Percentiles rank a stretch among this genome's conserved stretches.
Evolutionary conservation across 2,329 filamentous ascomycete genomes (phyloP).

Genomic region (Aspergillus spinulosporus): DNA sequence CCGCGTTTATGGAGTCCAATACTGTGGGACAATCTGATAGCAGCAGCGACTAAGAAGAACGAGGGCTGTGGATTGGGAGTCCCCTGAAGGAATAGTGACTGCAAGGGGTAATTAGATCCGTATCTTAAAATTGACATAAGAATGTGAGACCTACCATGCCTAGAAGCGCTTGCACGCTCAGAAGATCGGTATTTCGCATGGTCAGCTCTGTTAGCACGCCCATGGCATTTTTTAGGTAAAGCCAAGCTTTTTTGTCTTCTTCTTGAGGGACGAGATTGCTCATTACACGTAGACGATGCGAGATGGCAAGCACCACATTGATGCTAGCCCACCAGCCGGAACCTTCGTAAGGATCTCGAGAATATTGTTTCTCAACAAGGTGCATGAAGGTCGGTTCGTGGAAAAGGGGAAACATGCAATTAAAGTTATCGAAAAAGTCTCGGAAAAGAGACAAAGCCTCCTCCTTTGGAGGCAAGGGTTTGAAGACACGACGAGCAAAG

Average conservation of each 20-base stretch:
- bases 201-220: constrained; percentile 88
- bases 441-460: constrained; percentile 84
- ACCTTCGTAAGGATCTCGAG: constrained; percentile 85
- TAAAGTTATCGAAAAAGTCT: constrained; percentile 98
- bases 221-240: constrained; percentile 94
- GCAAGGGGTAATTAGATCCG: constrained; percentile 7
- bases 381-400: constrained; percentile 99
- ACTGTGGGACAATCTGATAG: constrained; percentile 85
- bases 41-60: constrained; percentile 86
- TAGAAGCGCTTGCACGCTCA: constrained; percentile 90
- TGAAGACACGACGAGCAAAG: constrained; percentile 81
- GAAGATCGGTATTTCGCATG: constrained; percentile 91
- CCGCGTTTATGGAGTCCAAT: constrained; percentile 95
- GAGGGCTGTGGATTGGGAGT: constrained; percentile 95
- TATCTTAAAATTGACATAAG: background rate
- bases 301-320: constrained; percentile 88
- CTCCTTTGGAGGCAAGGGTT: constrained; percentile 77
- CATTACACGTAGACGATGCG: constrained; percentile 90
- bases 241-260: constrained; percentile 93
- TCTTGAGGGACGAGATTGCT: constrained; percentile 87
- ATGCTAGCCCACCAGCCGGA: constrained; percentile 98
- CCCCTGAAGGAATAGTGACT: constrained; percentile 87
- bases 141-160: constrained; percentile 65
- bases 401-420: constrained; percentile 96
- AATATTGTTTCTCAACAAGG: constrained; percentile 90